Evolutionary conservation across 73 alveolate genomes (phyloP), one percentile per base, ranked within the genome.

Genomic region (Tetrahymena elliotti): DNA sequence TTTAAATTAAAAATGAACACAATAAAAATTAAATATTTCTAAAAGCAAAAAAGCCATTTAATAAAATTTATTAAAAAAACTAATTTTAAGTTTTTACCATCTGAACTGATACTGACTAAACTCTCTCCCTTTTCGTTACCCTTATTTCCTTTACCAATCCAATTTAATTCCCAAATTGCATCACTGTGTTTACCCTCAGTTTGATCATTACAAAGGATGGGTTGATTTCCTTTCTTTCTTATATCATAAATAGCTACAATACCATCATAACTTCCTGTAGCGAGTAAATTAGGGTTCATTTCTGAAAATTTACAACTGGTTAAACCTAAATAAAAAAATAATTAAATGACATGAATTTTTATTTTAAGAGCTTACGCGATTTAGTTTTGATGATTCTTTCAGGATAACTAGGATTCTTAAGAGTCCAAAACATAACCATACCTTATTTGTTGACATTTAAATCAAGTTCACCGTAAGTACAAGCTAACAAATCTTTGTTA

Each of bases 181-280:
- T 99, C 99, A 53, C 99, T 99, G 95, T 99, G 99, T 96, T 99
- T 99, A 92, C 98, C 99, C 52, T 98, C 98, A 35, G 98, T 95
- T 93, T 99, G 99, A 38, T 98, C 96, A 41, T 98, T 95, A 93
- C 98, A 99, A 37, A 99, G 99, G 33, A 98, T 96, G 7, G 99
- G 99, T 93, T 97, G 97, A 95, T 97, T 96, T 35, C 97, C 97
- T 93, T 97, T 97, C 92, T 95, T 95, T 93, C 99, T 98, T 47
- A 98, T 97, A 94, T 99, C 99, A 95, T 96, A 99, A 16, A 99
- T 98, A 94, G 99, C 98, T 47, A 99, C 98, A 27, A 97, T 98
- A 18, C 99, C 99, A 94, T 98, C 99, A 41, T 97, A 98, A 88
- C 98, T 99, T 18, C 99, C 99, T 35, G 98, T 97, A 16, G 99